Conservation (phyloP, 2,329 filamentous ascomycete genomes). For the Chaetomium sp. region DNA sequence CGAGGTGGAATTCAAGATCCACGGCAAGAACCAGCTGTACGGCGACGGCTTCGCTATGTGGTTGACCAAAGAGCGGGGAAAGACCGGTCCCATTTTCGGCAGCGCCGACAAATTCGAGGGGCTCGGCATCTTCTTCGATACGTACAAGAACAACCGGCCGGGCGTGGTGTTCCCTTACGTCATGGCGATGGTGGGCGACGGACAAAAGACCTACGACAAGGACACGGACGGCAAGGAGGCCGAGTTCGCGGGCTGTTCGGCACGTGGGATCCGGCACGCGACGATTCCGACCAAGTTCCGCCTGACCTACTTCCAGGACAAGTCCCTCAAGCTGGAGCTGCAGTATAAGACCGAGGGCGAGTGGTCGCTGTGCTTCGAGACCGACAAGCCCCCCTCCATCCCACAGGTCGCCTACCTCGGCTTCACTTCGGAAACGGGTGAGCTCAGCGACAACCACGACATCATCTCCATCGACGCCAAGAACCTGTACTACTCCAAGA, state of each 20-base stretch:
- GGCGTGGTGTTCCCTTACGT: slow-evolving; percentile 95
- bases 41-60: slow-evolving; percentile 97
- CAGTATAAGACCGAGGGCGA: slow-evolving; percentile 88
- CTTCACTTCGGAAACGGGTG: slow-evolving; percentile 85
- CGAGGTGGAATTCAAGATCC: slow-evolving; percentile 90
- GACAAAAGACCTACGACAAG: slow-evolving; percentile 83
- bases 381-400: slow-evolving; percentile 63
- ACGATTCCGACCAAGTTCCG: slow-evolving; percentile 75
- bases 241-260: slow-evolving; percentile 92
- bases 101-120: slow-evolving; percentile 85
- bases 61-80: slow-evolving; percentile 88
- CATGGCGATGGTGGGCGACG: slow-evolving; percentile 97
- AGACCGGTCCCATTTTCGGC: slow-evolving; percentile 79
- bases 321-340: slow-evolving; percentile 80
- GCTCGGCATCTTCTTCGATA: slow-evolving; percentile 92
- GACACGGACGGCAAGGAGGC: slow-evolving; percentile 88
- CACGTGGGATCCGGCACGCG: slow-evolving; percentile 78
- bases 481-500: slow-evolving; percentile 72
- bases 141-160: slow-evolving; percentile 98
- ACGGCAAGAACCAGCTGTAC: slow-evolving; percentile 81
- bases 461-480: slow-evolving; percentile 80
- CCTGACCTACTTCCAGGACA: slow-evolving; percentile 95
- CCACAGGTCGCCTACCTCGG: slow-evolving; percentile 70
- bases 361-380: slow-evolving; percentile 87
- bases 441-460: slow-evolving; percentile 96